Conservation (phyloP, 73 alveolate genomes). For the Tetrahymena malaccensis region DNA sequence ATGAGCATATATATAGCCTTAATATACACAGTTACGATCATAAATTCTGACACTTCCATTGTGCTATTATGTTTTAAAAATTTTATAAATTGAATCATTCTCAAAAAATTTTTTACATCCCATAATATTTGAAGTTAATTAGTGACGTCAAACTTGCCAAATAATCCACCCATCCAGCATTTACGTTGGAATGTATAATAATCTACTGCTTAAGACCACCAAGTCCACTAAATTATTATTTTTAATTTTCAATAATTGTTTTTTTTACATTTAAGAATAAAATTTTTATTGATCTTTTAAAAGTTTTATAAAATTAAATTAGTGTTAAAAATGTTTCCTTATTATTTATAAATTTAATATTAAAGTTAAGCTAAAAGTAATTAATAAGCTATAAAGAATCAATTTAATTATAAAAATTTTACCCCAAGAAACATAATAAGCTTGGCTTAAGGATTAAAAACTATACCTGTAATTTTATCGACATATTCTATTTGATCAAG, state of each 20-base stretch:
- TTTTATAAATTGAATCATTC: not conserved
- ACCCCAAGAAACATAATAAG: not conserved
- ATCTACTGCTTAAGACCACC: not conserved
- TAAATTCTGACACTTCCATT: not conserved
- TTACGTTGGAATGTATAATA: not conserved
- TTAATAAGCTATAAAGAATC: too few species aligned
- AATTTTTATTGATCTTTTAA: too few species aligned
- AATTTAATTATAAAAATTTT: not conserved
- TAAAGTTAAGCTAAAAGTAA: too few species aligned
- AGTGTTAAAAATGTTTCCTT: too few species aligned
- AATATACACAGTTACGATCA: not conserved
- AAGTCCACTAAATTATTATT: not conserved
- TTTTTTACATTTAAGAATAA: too few species aligned
- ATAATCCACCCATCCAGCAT: not conserved
- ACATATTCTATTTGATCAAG: not conserved
- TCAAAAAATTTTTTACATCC: not conserved
- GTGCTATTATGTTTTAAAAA: not conserved
- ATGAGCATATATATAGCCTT: not conserved
- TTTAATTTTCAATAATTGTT: too few species aligned
- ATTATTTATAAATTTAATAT: too few species aligned
- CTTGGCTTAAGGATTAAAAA: not conserved
- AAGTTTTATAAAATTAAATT: too few species aligned
- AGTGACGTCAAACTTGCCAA: not conserved
- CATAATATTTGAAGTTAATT: not conserved
- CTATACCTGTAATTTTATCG: not conserved